Conservation (phyloP, 2,329 filamentous ascomycete genomes). For the Chaetomium olivaceum region DNA sequence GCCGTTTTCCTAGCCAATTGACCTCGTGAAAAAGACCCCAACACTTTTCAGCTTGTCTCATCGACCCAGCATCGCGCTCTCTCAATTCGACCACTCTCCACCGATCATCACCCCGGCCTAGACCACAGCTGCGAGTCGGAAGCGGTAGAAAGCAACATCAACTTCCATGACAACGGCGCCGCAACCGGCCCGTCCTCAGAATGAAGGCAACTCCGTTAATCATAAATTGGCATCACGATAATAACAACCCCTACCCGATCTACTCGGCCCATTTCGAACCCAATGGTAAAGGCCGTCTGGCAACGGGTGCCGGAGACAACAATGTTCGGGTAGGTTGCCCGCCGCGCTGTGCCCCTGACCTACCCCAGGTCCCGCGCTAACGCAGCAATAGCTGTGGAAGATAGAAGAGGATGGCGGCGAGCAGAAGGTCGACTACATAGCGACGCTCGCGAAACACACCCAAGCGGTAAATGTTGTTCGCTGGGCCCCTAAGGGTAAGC, state of each 20-base stretch:
- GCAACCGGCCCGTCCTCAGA: constrained; percentile 40
- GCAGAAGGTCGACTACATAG: constrained; percentile 85
- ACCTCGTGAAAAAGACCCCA: not conserved
- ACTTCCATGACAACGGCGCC: constrained; percentile 26
- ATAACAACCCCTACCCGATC: constrained; percentile 68
- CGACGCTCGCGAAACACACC: constrained; percentile 88
- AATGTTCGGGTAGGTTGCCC: constrained; percentile 76
- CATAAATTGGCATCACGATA: constrained; percentile 98
- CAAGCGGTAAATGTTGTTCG: constrained; percentile 98
- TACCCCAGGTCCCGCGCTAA: constrained; percentile 14
- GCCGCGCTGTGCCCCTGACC: not conserved
- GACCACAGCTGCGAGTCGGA: constrained; percentile 3
- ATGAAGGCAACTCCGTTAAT: constrained; percentile 98
- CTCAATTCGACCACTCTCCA: not conserved
- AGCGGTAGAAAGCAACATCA: constrained; percentile 18
- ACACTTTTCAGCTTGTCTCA: not conserved
- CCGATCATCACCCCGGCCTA: not conserved
- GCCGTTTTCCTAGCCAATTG: not conserved
- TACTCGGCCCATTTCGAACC: constrained; percentile 98
- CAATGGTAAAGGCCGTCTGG: constrained; percentile 84
- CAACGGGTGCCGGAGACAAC: constrained; percentile 93
- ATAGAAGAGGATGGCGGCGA: constrained; percentile 83
- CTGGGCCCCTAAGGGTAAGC: constrained; percentile 86
- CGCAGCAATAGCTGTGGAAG: constrained; percentile 72
- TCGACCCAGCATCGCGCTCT: not conserved